These are phyloP conservation scores for Pestalotiopsis fici DNA, from an alignment of 2,329 filamentous ascomycete species.

Conservation along the genomic window DNA sequence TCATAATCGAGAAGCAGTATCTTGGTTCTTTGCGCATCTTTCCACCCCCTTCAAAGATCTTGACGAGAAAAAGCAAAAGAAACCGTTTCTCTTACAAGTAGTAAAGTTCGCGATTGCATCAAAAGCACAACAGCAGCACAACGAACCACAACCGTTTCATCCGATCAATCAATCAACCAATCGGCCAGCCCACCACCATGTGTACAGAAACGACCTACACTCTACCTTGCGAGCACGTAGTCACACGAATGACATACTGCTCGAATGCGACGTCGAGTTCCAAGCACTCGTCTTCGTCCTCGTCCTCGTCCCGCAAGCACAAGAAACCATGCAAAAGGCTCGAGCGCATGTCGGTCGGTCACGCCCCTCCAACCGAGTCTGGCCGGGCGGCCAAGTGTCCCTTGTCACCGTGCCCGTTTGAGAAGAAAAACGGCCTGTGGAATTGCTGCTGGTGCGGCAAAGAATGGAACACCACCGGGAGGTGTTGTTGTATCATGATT, in stretches of 20 bases:
- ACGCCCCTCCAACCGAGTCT: conserved; percentile 49
- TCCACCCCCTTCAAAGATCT: not conserved
- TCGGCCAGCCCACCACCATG: conserved; percentile 35
- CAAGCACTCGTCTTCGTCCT: conserved; percentile 9
- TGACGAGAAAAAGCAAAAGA: not conserved
- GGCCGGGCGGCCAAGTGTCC: conserved; percentile 44
- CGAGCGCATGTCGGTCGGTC: conserved; percentile 43
- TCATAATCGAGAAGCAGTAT: not conserved
- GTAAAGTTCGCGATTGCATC: not conserved
- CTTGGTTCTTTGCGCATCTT: not conserved
- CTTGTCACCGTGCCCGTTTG: conserved; percentile 49
- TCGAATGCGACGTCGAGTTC: conserved; percentile 34
- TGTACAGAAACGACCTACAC: conserved; percentile 52
- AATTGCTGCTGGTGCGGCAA: conserved; percentile 60
- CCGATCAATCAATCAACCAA: conserved; percentile 2
- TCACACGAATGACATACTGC: conserved; percentile 46
- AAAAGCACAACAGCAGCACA: not conserved
- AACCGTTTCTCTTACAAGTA: not conserved
- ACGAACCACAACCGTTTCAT: not conserved
- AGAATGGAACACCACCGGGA: conserved; percentile 48
- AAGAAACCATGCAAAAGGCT: conserved; percentile 43
- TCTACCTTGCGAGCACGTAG: conserved; percentile 52
- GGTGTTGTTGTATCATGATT: conserved; percentile 55
- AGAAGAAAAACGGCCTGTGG: conserved; percentile 50
- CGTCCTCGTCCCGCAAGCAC: conserved; percentile 22